Evolutionary conservation across 768 basidiomycete species (phyloP), one percentile per base, ranked within the genome.

Genomic region (Xerocomellus dryophilus): DNA sequence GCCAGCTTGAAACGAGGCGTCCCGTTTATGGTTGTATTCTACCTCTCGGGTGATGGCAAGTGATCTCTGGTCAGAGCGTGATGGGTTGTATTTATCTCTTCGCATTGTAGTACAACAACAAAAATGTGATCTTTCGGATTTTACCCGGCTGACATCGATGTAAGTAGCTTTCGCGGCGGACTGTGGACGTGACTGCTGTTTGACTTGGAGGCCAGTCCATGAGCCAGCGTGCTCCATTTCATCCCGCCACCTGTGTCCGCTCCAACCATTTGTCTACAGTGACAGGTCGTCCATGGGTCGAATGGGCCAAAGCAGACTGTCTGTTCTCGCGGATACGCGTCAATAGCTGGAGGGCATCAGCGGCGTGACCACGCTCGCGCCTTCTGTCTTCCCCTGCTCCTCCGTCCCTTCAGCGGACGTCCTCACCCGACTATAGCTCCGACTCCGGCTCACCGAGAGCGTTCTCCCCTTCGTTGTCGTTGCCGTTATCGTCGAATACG

Each of bases 251-350:
- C 62, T 87, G 86, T 5, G 85, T 77, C 66, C 87, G 76, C 67
- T 88, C 88, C 61, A 90, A 65, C 72, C 86, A 78, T 71, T 86
- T 88, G 68, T 90, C 89, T 7, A 88, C 77, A 2, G 77, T 80
- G 23, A 79, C 71, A n/a, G n/a, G n/a, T 35, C 82, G 69, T 15
- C 78, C 81, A 47, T 67, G 74, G 36, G 78, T 64, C 8, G 77
- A 72, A 60, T 79, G 78, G 0, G 80, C 72, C 57, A 84, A 56
- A 66, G 89, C 86, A 45, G 76, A 74, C 65, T 85, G 54, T 63
- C 80, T 77, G 43, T 70, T 73, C 68, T 88, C 86, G 59, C 88
- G 78, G 86, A 92, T 91, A 59, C 74, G 75, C 55, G 77, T 60
- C 66, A 92, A 65, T 44, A 90, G 59, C 34, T 70, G 73, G 5